Base-by-base conservation (phyloP, 1,284 basidiomycete species). In the Sanghuangporus sanghuang region DNA sequence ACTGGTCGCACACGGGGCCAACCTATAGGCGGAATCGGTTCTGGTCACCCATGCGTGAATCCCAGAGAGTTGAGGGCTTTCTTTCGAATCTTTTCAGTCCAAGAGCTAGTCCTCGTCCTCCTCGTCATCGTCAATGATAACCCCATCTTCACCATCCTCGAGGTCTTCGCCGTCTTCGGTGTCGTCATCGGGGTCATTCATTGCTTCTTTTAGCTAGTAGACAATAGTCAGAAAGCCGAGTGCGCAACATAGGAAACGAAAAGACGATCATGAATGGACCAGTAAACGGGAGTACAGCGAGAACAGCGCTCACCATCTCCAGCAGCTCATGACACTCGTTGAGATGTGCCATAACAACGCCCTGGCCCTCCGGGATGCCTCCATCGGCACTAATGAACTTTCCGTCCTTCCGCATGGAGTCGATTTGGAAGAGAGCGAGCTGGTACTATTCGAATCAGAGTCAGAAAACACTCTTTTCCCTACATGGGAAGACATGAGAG, bases 301-400 rank as follows among this genome's bases (percentile, higher is more conserved):
- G 35, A 57, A 35, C 12, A 36, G 40, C 6, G 74, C 81, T 54
- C 67, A 91, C 90, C 91, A 96, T 95, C 76, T 96, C 93, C 14
- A 97, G 81, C 59, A 96, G 81, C 77, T 98, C 96, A 72, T 98
- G 96, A 66, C 96, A 97, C 76, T 99, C 96, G 69, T 92, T 95
- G 63, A 98, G 78, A 74, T 98, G 94, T 4, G 96, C 96, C 80
- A 95, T 93, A 62, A 99, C 83, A 69, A 98, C 96, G 23, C 94
- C 96, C 73, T 99, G 96, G 4, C 96, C 96, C 74, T 99, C 97
- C 0, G 96, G 96, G 66, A 98, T 86, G 32, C 80, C 79, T 0
- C 93, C 93, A 69, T 93, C 92, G 14, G 79, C 78, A 63, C 94
- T 93, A 46, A 94, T 79, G 72, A 99, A 98, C 73, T 93, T 95